Conservation (phyloP, 2,329 filamentous ascomycete genomes). For the Penicillium sp. region DNA sequence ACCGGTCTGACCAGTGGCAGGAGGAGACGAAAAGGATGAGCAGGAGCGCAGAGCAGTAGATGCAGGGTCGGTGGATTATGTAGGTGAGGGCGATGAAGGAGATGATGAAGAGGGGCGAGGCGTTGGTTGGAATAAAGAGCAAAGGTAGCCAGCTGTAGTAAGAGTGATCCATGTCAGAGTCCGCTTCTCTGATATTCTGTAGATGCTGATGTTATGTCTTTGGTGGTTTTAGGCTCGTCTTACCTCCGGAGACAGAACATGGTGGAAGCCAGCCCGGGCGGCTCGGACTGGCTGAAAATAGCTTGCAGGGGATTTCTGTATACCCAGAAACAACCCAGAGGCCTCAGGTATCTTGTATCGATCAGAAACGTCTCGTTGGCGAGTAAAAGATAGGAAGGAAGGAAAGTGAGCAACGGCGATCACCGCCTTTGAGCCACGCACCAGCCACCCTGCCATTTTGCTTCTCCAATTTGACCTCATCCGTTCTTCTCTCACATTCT, state of each 20-base stretch:
- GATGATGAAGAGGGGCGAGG: slow-evolving; percentile 78
- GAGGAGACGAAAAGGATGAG: slow-evolving; percentile 90
- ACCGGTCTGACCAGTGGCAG: slow-evolving; percentile 82
- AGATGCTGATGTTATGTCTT: background rate
- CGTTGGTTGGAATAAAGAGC: slow-evolving; percentile 82
- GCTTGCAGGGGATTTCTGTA: background rate
- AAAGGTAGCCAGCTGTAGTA: slow-evolving; percentile 69
- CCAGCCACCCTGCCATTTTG: slow-evolving; percentile 10
- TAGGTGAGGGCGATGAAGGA: slow-evolving; percentile 90
- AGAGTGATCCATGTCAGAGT: background rate
- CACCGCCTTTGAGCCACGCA: slow-evolving; percentile 1
- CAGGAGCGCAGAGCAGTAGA: slow-evolving; percentile 95
- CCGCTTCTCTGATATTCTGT: background rate
- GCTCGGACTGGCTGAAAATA: background rate
- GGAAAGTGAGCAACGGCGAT: background rate
- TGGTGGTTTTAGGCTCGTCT: slow-evolving; percentile 10
- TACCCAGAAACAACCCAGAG: background rate
- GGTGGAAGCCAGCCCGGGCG: slow-evolving; percentile 12
- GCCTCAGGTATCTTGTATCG: background rate
- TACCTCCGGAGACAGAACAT: slow-evolving; percentile 67
- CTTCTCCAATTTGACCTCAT: slow-evolving; percentile 18
- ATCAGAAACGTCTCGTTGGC: background rate
- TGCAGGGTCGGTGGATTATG: slow-evolving; percentile 91
- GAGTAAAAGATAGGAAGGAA: background rate
- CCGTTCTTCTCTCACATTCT: slow-evolving; percentile 21